These are phyloP conservation scores for Cercospora brassicicola DNA, from an alignment of 2,329 filamentous ascomycete species.

Conservation along the genomic window DNA sequence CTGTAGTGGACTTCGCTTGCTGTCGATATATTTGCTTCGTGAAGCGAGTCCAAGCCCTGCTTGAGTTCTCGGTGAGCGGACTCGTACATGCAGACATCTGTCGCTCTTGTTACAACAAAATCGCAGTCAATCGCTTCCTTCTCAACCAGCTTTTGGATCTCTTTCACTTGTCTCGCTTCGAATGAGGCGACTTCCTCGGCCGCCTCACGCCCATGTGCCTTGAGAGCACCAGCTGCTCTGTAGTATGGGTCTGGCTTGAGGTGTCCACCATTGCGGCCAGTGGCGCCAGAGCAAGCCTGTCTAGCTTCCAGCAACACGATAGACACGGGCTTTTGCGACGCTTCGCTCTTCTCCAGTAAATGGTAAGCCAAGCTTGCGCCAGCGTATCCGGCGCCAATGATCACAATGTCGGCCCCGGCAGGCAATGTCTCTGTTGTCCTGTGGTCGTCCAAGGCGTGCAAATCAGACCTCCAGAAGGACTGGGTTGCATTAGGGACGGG, in stretches of 20 bases:
- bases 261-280: conserved; percentile 37
- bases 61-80: conserved; percentile 31
- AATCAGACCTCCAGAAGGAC: conserved; percentile 49
- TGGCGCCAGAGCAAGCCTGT: conserved; percentile 33
- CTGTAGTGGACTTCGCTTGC: conserved; percentile 37
- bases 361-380: conserved; percentile 32
- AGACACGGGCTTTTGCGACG: conserved; percentile 2
- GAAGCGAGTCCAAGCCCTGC: conserved; percentile 37
- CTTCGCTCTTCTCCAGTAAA: conserved; percentile 24
- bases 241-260: conserved; percentile 42
- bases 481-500: conserved; percentile 27
- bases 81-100: conserved; percentile 43
- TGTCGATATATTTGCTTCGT: conserved; percentile 31
- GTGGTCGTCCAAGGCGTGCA: conserved; percentile 54
- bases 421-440: conserved; percentile 61
- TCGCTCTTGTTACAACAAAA: conserved; percentile 45
- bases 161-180: conserved; percentile 36
- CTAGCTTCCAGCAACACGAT: conserved; percentile 34
- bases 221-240: conserved; percentile 29
- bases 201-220: conserved; percentile 33
- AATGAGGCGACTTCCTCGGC: conserved; percentile 39
- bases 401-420: conserved; percentile 28
- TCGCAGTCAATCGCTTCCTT: conserved; percentile 48
- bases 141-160: conserved; percentile 43
- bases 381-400: conserved; percentile 33